Evolutionary conservation across 179 eudicot genomes (phyloP).

Genomic region (Silene vulgaris): DNA sequence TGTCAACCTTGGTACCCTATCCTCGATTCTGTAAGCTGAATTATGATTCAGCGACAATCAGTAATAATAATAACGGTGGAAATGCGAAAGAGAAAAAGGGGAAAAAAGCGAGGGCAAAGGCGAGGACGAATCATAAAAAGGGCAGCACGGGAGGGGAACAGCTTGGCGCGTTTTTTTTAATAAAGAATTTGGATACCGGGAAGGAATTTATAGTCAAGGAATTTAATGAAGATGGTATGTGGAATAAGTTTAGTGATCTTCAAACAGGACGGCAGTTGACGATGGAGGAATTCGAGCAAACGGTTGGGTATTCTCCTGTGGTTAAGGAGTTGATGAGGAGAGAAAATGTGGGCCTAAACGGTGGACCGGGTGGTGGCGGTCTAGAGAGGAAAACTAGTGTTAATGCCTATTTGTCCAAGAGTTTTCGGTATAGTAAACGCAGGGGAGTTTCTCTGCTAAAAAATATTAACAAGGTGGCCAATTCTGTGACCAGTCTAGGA

Average conservation of each 20-base stretch:
- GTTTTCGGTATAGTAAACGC: constrained; percentile 61
- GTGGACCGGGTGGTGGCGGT: constrained; percentile 16
- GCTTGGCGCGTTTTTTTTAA: constrained; percentile 60
- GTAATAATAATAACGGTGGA: background rate
- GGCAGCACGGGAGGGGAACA: constrained; percentile 22
- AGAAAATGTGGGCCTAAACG: constrained; percentile 23
- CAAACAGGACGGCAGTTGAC: constrained; percentile 82
- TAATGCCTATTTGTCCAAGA: constrained; percentile 42
- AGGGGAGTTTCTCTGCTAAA: constrained; percentile 63
- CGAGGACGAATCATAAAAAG: constrained; percentile 19
- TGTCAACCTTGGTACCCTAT: constrained; percentile 32
- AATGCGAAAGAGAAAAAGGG: background rate
- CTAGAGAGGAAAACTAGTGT: constrained; percentile 39
- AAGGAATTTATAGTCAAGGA: constrained; percentile 89
- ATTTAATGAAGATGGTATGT: constrained; percentile 70
- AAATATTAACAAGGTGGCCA: constrained; percentile 64
- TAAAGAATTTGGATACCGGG: constrained; percentile 83
- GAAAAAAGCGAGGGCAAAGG: constrained; percentile 5
- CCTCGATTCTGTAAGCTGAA: constrained; percentile 26
- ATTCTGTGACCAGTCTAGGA: constrained; percentile 42
- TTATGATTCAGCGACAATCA: background rate
- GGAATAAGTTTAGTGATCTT: constrained; percentile 75
- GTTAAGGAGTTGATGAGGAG: constrained; percentile 82
- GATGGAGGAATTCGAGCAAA: constrained; percentile 86
- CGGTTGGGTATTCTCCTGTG: constrained; percentile 72